Conservation (phyloP, 192 early-diverging fungal genomes). For the Coemansia sp. region DNA sequence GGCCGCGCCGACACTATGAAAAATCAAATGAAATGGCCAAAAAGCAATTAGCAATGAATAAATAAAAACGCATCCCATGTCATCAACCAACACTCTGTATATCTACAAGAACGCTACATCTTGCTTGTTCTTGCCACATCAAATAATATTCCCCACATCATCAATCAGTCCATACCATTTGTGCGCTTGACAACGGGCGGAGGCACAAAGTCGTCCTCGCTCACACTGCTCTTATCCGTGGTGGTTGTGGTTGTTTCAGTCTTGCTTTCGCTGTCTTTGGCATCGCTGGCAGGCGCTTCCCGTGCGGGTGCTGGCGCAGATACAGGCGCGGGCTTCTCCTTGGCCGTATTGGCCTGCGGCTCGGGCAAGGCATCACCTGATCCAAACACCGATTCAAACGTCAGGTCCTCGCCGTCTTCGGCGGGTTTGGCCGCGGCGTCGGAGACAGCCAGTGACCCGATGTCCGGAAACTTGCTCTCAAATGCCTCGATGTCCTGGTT, state of each 20-base stretch:
- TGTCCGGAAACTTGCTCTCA: slow-evolving; percentile 48
- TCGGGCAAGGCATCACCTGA: slow-evolving; percentile 1
- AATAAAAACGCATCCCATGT: no score
- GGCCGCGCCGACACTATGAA: slow-evolving; percentile 48
- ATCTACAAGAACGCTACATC: background rate
- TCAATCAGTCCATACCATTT: slow-evolving; percentile 48
- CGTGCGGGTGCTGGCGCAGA: background rate
- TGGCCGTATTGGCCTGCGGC: background rate
- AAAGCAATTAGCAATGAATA: background rate
- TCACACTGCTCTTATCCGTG: slow-evolving; percentile 1
- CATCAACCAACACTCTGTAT: no score
- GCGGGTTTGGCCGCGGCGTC: background rate
- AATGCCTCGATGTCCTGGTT: slow-evolving; percentile 45
- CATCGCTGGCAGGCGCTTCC: background rate
- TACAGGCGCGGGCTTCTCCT: background rate
- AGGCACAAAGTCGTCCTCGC: slow-evolving; percentile 41
- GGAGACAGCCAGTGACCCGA: slow-evolving; percentile 13
- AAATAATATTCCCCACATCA: no score
- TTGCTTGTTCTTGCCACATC: slow-evolving; percentile 1
- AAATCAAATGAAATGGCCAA: background rate
- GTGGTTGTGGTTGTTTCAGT: background rate
- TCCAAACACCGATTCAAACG: slow-evolving; percentile 53
- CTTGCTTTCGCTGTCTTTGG: background rate
- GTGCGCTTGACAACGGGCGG: slow-evolving; percentile 52
- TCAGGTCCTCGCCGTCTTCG: slow-evolving; percentile 26